Evolutionary conservation across 106 monocot species (phyloP).

Genomic region (Allium sativum): DNA sequence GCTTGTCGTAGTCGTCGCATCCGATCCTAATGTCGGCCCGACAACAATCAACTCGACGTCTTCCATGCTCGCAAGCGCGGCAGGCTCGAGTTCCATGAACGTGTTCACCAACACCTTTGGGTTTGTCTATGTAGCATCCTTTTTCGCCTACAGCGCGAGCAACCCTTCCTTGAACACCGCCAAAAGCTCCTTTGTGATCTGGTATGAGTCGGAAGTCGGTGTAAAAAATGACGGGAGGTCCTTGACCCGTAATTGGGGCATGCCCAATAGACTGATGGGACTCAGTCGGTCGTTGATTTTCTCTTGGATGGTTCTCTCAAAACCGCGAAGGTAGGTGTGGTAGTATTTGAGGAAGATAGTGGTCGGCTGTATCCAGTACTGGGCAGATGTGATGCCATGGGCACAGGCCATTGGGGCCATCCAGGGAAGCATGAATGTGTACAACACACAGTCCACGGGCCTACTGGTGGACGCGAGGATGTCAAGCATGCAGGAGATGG

Average conservation of each 20-base stretch:
- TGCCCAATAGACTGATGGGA: not conserved
- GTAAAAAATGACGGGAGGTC: slow-evolving; percentile 1
- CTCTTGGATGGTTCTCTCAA: too few species aligned
- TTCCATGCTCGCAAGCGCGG: slow-evolving; percentile 9
- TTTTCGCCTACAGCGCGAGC: not conserved
- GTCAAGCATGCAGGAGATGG: not conserved
- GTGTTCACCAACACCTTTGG: slow-evolving; percentile 21
- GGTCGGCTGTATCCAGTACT: slow-evolving; percentile 1
- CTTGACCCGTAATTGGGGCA: not conserved
- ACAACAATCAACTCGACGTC: slow-evolving; percentile 11
- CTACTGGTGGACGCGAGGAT: not conserved
- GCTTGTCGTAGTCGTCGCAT: not conserved
- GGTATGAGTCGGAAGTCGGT: not conserved
- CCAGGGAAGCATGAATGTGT: not conserved
- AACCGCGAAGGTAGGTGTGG: not conserved
- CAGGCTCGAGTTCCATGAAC: slow-evolving; percentile 19
- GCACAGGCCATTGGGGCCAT: not conserved
- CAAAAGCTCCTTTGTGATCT: not conserved
- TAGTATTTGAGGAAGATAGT: not conserved
- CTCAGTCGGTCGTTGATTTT: not conserved
- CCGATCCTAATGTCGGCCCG: slow-evolving; percentile 8
- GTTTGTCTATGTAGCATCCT: not conserved
- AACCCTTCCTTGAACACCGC: not conserved
- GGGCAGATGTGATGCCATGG: not conserved
- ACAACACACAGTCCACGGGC: not conserved